Evolutionary conservation across 495 filamentous ascomycete genomes (phyloP).

Genomic region (Cercophora newfieldiana): DNA sequence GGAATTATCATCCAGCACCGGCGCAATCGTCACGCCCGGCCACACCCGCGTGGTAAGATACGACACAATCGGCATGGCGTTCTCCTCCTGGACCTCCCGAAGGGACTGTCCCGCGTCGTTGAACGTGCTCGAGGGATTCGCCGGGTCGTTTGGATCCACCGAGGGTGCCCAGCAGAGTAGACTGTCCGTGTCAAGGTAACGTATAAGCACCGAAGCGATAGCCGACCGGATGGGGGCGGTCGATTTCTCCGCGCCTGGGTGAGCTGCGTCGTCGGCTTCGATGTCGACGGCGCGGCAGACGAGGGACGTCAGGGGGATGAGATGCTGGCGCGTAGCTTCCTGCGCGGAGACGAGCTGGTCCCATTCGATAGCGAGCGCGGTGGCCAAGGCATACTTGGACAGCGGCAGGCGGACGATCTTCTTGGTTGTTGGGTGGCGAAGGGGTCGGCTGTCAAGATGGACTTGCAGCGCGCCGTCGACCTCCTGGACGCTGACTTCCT

Average conservation of each 20-base stretch:
- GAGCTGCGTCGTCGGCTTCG: conserved; percentile 54
- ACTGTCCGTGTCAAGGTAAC: conserved; percentile 89
- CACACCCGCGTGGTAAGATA: conserved; percentile 75
- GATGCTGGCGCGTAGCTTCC: conserved; percentile 74
- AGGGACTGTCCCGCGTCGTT: conserved; percentile 52
- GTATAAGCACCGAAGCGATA: conserved; percentile 65
- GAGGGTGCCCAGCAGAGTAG: conserved; percentile 87
- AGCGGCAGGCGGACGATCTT: conserved; percentile 67
- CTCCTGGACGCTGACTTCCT: conserved; percentile 65
- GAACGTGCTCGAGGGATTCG: conserved; percentile 22
- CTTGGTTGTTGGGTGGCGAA: conserved; percentile 69
- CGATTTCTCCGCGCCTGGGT: not conserved
- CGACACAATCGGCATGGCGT: conserved; percentile 65
- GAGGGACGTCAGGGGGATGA: conserved; percentile 88
- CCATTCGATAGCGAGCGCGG: conserved; percentile 89
- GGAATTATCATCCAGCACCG: conserved; percentile 68
- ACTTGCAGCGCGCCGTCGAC: conserved; percentile 65
- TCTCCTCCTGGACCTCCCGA: conserved; percentile 67
- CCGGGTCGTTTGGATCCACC: conserved; percentile 37
- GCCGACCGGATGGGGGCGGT: conserved; percentile 7
- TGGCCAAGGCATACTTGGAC: conserved; percentile 79
- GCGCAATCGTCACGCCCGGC: conserved; percentile 76
- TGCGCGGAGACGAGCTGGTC: conserved; percentile 75
- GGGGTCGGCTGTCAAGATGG: conserved; percentile 75
- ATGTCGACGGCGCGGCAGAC: conserved; percentile 80